phyloP scores from a whole-genome alignment of 225 moss, liverwort and hornwort genomes.

The Takakia lepidozioides region DNA sequence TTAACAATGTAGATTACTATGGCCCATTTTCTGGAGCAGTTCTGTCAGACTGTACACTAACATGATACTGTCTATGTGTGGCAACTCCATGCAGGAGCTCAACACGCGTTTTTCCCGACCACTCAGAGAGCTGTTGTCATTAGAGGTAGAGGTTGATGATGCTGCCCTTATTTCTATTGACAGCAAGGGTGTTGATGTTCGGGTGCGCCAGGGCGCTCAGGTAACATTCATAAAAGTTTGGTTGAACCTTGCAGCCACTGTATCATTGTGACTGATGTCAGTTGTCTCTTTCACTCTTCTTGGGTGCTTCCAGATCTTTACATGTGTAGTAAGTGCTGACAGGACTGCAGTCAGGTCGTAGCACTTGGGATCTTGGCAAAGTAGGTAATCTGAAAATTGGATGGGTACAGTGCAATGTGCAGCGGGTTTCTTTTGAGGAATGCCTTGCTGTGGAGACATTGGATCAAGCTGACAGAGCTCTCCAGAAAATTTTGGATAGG shows the following conservation, averaged over 20 bases:
- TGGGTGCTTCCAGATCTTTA: too few relatives aligned
- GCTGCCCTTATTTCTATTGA: conserved; percentile 70
- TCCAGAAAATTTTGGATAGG: conserved; percentile 60
- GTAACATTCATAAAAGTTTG: too few relatives aligned
- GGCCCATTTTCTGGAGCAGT: too few relatives aligned
- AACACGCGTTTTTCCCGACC: conserved; percentile 50
- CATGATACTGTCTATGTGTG: too few relatives aligned
- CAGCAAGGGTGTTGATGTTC: conserved; percentile 71
- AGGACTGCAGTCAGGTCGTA: too few relatives aligned
- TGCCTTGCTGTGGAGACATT: conserved; percentile 50
- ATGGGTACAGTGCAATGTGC: conserved; percentile 56
- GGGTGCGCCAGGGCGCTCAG: conserved; percentile 68
- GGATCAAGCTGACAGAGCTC: conserved; percentile 44
- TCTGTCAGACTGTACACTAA: too few relatives aligned
- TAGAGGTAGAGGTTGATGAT: conserved; percentile 57
- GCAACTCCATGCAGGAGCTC: conserved; percentile 52
- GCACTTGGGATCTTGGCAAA: too few relatives aligned
- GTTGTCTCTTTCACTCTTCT: too few relatives aligned
- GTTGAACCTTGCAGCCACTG: background rate
- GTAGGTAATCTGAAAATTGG: conserved; percentile 6
- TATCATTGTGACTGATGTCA: background rate
- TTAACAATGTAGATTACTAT: too few relatives aligned
- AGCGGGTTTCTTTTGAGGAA: conserved; percentile 59
- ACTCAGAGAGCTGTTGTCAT: conserved; percentile 34
- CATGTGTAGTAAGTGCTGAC: too few relatives aligned